These are phyloP conservation scores for Ophiostoma ulmi DNA, from an alignment of 2,329 filamentous ascomycete genomes.

Conservation along the genomic window DNA sequence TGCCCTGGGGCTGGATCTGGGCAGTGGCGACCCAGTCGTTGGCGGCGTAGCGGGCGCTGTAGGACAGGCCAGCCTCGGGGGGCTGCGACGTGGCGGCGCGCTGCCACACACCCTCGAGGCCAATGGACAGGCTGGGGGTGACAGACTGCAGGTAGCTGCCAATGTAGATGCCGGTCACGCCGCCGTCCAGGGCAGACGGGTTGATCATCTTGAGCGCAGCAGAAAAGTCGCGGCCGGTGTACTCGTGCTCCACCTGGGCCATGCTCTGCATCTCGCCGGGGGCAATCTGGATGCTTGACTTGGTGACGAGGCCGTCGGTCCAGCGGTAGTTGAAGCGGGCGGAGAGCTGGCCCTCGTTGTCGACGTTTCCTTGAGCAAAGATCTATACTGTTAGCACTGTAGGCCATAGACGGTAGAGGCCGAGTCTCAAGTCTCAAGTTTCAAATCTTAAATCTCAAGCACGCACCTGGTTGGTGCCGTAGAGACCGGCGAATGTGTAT, in stretches of 20 bases:
- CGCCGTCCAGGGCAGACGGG: conserved; percentile 88
- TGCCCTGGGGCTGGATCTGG: conserved; percentile 83
- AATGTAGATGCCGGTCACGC: conserved; percentile 90
- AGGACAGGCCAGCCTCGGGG: conserved; percentile 86
- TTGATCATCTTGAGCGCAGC: conserved; percentile 91
- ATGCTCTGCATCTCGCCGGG: conserved; percentile 75
- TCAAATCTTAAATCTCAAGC: too few species aligned
- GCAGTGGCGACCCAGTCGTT: conserved; percentile 89
- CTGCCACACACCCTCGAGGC: conserved; percentile 92
- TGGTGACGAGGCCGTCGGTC: conserved; percentile 69
- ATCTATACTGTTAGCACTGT: conserved; percentile 50
- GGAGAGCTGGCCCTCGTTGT: conserved; percentile 83
- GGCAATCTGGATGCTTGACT: conserved; percentile 80
- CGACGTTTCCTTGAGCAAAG: conserved; percentile 91
- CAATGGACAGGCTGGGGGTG: conserved; percentile 79
- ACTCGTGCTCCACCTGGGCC: conserved; percentile 92
- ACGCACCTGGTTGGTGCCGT: conserved; percentile 80
- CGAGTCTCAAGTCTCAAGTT: too few species aligned
- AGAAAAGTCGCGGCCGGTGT: conserved; percentile 87
- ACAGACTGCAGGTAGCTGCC: conserved; percentile 92
- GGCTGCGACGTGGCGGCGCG: conserved; percentile 75
- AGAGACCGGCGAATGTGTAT: conserved; percentile 91
- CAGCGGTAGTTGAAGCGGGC: conserved; percentile 93
- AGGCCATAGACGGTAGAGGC: too few species aligned
- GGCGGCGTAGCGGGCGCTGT: conserved; percentile 86